Evolutionary conservation across 2,329 filamentous ascomycete species (phyloP), one percentile per base, ranked within the genome.

Genomic region (Fusarium napiforme): DNA sequence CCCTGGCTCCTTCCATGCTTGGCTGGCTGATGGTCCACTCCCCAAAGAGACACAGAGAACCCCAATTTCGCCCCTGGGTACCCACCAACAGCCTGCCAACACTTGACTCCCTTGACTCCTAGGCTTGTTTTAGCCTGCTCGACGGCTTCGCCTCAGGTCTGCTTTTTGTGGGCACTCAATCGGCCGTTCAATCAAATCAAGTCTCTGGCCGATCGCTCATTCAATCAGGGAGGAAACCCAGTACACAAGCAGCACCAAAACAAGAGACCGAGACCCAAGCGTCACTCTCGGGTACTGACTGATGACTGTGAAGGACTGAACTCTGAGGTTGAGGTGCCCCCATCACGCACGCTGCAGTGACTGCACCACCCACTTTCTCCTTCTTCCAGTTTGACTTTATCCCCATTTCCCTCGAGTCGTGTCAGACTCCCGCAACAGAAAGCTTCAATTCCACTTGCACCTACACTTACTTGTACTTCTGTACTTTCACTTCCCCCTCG

Each of bases 331-430:
- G 42, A 65, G 49, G 49, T 53, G 34, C 43, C 34, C 40, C 37
- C 28, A 50, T 59, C 56, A n/a, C 32, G 19, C 55, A 67, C 68
- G 23, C 56, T 64, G 60, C 72, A 67, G 68, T 73, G 67, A 47
- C 26, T 47, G 45, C 26, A 47, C 67, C 71, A 72, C 75, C 56
- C 64, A 53, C 64, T 64, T 63, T 65, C 61, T 67, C 70, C 68
- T 69, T 74, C 68, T 71, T 68, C 58, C 63, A 61, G 72, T 78
- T 78, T 77, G 73, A 72, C 65, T 78, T 77, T 76, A 69, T 75
- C 59, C 69, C 64, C 67, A 64, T 64, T 62, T 67, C 64, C 67
- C 68, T 72, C 68, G 62, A 74, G 68, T 71, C 72, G 72, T 73
- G 70, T 76, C 74, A 76, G 74, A 77, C 70, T 78, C 71, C 74